Evolutionary conservation across 768 basidiomycete genomes (phyloP).

Genomic region (Leccinum broughii): DNA sequence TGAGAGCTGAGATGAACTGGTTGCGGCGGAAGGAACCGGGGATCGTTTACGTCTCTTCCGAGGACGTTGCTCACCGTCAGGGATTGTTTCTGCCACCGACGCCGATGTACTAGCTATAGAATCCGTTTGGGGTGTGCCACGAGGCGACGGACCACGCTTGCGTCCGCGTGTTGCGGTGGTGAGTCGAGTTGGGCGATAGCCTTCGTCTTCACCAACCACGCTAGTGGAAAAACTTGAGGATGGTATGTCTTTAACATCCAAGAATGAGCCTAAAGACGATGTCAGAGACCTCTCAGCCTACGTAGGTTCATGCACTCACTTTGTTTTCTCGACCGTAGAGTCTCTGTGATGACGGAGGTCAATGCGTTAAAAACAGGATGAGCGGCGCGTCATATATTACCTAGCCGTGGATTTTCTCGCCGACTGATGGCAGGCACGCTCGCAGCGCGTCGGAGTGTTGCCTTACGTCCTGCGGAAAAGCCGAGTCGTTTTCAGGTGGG

Average conservation of each 20-base stretch:
- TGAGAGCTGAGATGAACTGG: slow-evolving; percentile 12
- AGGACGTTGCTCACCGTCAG: slow-evolving; percentile 11
- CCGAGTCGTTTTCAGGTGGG: slow-evolving; percentile 7
- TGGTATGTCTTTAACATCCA: slow-evolving; percentile 8
- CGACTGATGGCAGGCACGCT: slow-evolving; percentile 20
- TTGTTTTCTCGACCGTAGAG: slow-evolving; percentile 14
- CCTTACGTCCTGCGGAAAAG: slow-evolving; percentile 15
- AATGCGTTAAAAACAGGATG: slow-evolving; percentile 2
- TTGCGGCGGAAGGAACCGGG: slow-evolving; percentile 18
- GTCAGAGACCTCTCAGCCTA: slow-evolving; percentile 1
- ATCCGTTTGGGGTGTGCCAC: slow-evolving; percentile 1
- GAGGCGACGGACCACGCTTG: slow-evolving; percentile 16
- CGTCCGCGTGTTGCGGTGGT: slow-evolving; percentile 17
- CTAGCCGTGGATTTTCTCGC: slow-evolving; percentile 12
- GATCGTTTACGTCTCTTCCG: slow-evolving; percentile 26
- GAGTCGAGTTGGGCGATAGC: slow-evolving; percentile 3
- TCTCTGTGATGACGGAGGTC: slow-evolving; percentile 15
- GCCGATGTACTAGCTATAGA: slow-evolving; percentile 1
- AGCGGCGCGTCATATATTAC: slow-evolving; percentile 9
- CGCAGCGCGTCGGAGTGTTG: slow-evolving; percentile 10
- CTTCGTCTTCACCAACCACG: slow-evolving; percentile 15
- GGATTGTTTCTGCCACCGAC: background rate
- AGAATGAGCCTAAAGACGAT: slow-evolving; percentile 9
- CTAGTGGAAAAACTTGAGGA: slow-evolving; percentile 7
- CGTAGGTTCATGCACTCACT: slow-evolving; percentile 12